Evolutionary conservation across 768 basidiomycete genomes (phyloP).

Genomic region (Obba rivulosa): DNA sequence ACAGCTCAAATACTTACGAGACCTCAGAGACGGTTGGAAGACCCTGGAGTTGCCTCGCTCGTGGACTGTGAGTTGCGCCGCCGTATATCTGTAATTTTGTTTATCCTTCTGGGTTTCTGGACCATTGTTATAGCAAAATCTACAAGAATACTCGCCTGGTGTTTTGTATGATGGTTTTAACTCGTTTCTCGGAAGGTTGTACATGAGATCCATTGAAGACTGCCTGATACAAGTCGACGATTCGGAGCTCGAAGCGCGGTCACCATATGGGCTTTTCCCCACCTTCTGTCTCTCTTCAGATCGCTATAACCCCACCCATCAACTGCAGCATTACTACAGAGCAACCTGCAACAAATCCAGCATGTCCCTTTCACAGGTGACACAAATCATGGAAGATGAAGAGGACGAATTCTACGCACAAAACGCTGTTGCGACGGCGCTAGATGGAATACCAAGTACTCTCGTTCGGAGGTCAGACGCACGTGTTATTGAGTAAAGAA

Average conservation of each 20-base stretch:
- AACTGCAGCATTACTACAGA: background rate
- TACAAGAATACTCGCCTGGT: too few species aligned
- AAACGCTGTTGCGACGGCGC: background rate
- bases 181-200: too few species aligned
- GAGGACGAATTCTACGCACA: background rate
- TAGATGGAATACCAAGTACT: background rate
- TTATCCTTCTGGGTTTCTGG: too few species aligned
- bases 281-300: background rate
- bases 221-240: background rate
- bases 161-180: too few species aligned
- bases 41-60: too few species aligned
- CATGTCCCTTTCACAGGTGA: background rate
- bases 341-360: background rate
- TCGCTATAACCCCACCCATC: background rate
- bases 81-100: too few species aligned
- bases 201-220: slow-evolving; percentile 1
- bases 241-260: background rate
- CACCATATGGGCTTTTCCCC: background rate
- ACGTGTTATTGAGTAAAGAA: background rate
- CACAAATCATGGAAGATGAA: background rate
- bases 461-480: background rate
- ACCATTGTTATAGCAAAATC: too few species aligned
- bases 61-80: too few species aligned
- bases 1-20: too few species aligned
- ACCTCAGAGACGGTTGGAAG: too few species aligned